Base-by-base conservation (phyloP, 345 rosid species). In the Excoecaria cochinchinensis region DNA sequence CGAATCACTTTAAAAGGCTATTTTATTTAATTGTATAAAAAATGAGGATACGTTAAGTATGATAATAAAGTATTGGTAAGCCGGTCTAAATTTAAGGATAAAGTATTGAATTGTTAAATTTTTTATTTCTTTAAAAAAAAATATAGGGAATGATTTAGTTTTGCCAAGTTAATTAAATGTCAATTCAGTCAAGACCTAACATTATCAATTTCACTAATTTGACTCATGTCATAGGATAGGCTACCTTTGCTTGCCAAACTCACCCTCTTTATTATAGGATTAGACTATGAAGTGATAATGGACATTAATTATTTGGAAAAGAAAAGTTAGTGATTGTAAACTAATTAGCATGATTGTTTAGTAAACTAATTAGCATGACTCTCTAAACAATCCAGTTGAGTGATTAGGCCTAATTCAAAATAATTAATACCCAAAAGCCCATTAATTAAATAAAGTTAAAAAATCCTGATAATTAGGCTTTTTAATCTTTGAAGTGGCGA, bases 381-480 rank as follows among this genome's bases (percentile, higher is more conserved):
- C 6, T 3, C 16, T 16, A 38, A 44, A 16, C 17, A 36, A 63
- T 15, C 51, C 10, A 6, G 48, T 44, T 6, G 48, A 44, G 48
- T 44, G 48, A 44, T 44, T 65, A 17, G 19, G 51, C 12, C 48
- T 40, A 42, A 65, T 21, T 31, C 61, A 3, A 58, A 21, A 21
- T 21, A 58, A 5, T 58, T 58, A 22, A 58, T 11, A 58, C 62
- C 14, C 22, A 62, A 62, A 58, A 62, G 14, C 39, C 31, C 25
- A 17, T 50, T 56, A 46, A 12, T 59, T 9, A 40, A 31, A 56
- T 12, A 25, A 24, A 36, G 46, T 36, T 62, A 12, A 15, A 62
- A 70, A 36, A 15, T 56, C 81, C 76, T 50, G 56, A 69, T 80
- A 72, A 71, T 72, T 65, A 72, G 83, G 80, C 83, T 82, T 79